Conservation (phyloP, 371 early-diverging fungal genomes). For the Vairimorpha ceranae region DNA sequence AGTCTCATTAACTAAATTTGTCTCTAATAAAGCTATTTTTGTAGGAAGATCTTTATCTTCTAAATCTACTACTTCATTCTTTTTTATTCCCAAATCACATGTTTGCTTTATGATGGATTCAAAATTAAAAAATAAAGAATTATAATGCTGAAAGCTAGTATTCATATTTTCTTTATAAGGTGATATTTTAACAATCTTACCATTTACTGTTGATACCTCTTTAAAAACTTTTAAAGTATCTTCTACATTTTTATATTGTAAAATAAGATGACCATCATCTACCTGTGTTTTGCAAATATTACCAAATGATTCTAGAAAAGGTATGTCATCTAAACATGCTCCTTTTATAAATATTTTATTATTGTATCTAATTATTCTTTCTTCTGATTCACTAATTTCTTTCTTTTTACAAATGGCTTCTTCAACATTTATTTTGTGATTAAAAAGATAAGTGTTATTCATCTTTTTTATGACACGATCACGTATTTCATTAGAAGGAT, state of each 20-base stretch:
- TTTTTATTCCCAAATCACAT: slow-evolving; percentile 47
- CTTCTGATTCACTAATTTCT: slow-evolving; percentile 31
- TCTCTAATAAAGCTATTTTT: slow-evolving; percentile 58
- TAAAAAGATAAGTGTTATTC: slow-evolving; percentile 25
- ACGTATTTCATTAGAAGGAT: slow-evolving; percentile 38
- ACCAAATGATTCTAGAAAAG: slow-evolving; percentile 11
- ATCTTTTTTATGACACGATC: slow-evolving; percentile 45
- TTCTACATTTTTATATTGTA: slow-evolving; percentile 47
- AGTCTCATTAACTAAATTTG: slow-evolving; percentile 61
- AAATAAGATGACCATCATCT: slow-evolving; percentile 24
- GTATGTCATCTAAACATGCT: neutral
- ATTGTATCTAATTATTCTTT: slow-evolving; percentile 43
- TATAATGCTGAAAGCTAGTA: slow-evolving; percentile 42
- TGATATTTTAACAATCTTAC: slow-evolving; percentile 37
- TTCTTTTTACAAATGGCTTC: neutral
- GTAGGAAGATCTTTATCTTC: slow-evolving; percentile 58
- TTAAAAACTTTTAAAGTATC: slow-evolving; percentile 44
- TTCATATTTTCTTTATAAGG: slow-evolving; percentile 45
- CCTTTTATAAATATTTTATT: slow-evolving; percentile 46
- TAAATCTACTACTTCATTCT: slow-evolving; percentile 52
- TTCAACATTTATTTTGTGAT: slow-evolving; percentile 47
- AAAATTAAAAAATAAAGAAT: slow-evolving; percentile 62
- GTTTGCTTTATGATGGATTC: slow-evolving; percentile 56
- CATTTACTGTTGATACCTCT: slow-evolving; percentile 34
- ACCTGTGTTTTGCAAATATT: slow-evolving; percentile 11